Percentiles rank a stretch among this genome's conserved stretches.
Evolutionary conservation across 371 early-diverging fungal species (phyloP).

Genomic region (Batrachochytrium dendrobatidis): DNA sequence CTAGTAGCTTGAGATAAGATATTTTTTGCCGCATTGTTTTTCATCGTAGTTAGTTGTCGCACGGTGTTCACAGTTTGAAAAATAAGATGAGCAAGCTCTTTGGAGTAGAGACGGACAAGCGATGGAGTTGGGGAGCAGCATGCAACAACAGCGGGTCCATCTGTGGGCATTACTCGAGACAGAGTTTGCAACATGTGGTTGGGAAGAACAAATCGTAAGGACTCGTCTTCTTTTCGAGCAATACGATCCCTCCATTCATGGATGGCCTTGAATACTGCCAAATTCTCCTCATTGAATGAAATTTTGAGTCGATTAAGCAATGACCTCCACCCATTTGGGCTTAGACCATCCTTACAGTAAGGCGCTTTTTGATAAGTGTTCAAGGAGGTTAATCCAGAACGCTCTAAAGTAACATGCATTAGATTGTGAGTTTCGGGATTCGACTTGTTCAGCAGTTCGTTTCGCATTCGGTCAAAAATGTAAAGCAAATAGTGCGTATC

Average conservation of each 20-base stretch:
- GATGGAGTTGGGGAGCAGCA: constrained; percentile 82
- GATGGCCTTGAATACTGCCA: constrained; percentile 76
- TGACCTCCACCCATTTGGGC: constrained; percentile 69
- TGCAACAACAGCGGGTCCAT: constrained; percentile 58
- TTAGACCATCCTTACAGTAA: constrained; percentile 74
- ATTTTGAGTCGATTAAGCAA: constrained; percentile 57
- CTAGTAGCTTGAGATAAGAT: constrained; percentile 6
- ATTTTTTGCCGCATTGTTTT: background rate
- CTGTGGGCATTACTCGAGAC: constrained; percentile 70
- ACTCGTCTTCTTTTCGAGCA: constrained; percentile 90
- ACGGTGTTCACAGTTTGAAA: constrained; percentile 27
- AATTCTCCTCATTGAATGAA: constrained; percentile 51
- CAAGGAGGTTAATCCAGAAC: constrained; percentile 63
- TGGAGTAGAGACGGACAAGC: constrained; percentile 71
- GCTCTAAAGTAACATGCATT: constrained; percentile 55
- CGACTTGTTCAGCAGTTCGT: constrained; percentile 59
- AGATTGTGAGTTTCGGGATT: constrained; percentile 54
- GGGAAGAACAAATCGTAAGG: constrained; percentile 78
- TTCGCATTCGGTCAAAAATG: constrained; percentile 86
- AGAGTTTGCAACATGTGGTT: constrained; percentile 77
- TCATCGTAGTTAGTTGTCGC: background rate
- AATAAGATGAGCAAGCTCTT: constrained; percentile 66
- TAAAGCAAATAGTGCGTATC: constrained; percentile 95
- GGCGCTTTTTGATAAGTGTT: constrained; percentile 64
- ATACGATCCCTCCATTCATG: constrained; percentile 87